Conservation (phyloP, 179 eudicot species). For the Camellia oleifera region DNA sequence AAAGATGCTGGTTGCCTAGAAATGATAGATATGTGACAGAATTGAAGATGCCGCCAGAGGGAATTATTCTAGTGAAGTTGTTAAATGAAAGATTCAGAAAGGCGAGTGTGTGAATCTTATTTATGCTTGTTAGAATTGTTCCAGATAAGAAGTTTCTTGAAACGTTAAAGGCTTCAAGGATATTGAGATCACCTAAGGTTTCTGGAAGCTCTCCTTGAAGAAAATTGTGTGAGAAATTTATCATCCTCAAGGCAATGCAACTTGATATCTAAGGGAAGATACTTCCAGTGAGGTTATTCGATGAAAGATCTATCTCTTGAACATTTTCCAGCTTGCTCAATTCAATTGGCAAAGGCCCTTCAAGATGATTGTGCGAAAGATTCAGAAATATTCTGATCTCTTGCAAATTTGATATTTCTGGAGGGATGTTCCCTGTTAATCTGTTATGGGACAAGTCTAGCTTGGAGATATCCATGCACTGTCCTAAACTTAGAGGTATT, state of each 20-base stretch:
- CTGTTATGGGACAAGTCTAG: constrained; percentile 37
- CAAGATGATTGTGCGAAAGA: constrained; percentile 31
- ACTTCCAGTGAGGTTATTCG: constrained; percentile 26
- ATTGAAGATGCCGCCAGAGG: constrained; percentile 28
- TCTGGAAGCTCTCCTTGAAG: constrained; percentile 32
- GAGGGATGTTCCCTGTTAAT: constrained; percentile 23
- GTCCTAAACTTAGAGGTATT: constrained; percentile 29
- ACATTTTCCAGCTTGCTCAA: constrained; percentile 29
- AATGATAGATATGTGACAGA: constrained; percentile 23
- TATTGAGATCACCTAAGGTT: constrained; percentile 20
- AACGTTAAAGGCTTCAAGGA: constrained; percentile 27
- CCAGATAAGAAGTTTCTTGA: constrained; percentile 33
- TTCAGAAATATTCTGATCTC: constrained; percentile 27
- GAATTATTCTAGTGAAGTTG: constrained; percentile 24
- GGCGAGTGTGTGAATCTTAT: constrained; percentile 10
- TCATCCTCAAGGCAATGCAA: constrained; percentile 20
- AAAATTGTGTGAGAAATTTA: constrained; percentile 31
- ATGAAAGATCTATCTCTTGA: constrained; percentile 33
- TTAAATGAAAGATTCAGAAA: constrained; percentile 34
- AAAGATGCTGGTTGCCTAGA: constrained; percentile 24
- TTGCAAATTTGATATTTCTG: constrained; percentile 17
- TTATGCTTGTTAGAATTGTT: constrained; percentile 25
- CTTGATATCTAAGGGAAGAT: constrained; percentile 19
- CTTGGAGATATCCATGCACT: constrained; percentile 21
- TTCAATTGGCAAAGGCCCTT: constrained; percentile 33